phyloP scores from a whole-genome alignment of 805 yeast genomes.

The Blastobotrys terrestris region DNA sequence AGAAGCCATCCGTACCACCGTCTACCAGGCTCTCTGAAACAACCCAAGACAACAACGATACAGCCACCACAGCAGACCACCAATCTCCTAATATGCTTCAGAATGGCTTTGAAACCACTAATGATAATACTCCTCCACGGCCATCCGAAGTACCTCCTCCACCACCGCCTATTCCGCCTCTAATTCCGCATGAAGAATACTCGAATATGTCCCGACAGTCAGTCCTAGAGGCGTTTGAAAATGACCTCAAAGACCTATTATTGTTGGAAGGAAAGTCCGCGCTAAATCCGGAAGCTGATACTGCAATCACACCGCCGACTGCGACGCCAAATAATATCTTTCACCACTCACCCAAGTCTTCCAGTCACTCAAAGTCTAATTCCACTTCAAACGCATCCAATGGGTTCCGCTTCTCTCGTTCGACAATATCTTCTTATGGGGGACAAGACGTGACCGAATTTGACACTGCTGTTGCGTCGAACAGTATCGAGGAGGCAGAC shows the following conservation, averaged over 20 bases:
- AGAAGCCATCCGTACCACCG: background rate
- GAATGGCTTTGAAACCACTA: background rate
- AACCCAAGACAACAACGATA: background rate
- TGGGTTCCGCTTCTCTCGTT: background rate
- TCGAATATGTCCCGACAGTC: slow-evolving; percentile 2
- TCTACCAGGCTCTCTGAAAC: background rate
- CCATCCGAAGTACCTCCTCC: background rate
- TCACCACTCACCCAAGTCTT: background rate
- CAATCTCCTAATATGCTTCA: background rate
- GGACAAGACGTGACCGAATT: slow-evolving; percentile 1
- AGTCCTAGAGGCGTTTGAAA: slow-evolving; percentile 13
- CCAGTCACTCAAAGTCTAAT: background rate
- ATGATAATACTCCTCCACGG: background rate
- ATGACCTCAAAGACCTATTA: slow-evolving; percentile 11
- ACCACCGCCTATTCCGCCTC: background rate
- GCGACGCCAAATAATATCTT: background rate
- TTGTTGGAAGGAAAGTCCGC: background rate
- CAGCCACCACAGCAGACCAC: background rate
- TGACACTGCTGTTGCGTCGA: background rate
- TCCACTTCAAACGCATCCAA: background rate
- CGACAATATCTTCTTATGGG: slow-evolving; percentile 4
- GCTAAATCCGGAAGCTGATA: background rate
- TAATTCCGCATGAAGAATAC: background rate
- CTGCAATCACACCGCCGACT: background rate
- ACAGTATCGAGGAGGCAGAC: background rate